These are phyloP conservation scores for Houttuynia cordata DNA, from an alignment of 164 flowering plant genomes.

Conservation along the genomic window DNA sequence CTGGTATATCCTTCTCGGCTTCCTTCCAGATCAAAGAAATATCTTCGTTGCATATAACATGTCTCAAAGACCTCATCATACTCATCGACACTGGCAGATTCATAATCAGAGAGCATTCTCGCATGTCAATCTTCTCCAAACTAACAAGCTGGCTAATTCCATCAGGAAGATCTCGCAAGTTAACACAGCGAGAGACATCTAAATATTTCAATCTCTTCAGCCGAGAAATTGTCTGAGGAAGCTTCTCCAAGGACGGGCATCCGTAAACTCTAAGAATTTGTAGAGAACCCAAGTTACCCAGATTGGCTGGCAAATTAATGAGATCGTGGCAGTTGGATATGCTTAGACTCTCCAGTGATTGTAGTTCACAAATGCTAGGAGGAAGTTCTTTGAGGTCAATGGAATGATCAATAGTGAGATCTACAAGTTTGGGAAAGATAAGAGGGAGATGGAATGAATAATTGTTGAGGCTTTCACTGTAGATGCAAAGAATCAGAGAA, in stretches of 20 bases:
- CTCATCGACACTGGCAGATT: constrained; percentile 33
- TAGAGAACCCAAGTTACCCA: constrained; percentile 33
- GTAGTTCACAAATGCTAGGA: constrained; percentile 29
- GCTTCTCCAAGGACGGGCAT: constrained; percentile 38
- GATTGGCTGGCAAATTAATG: constrained; percentile 28
- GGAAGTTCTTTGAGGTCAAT: constrained; percentile 46
- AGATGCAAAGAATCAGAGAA: constrained; percentile 51
- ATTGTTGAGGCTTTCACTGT: constrained; percentile 24
- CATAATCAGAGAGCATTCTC: constrained; percentile 44
- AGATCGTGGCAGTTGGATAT: constrained; percentile 67
- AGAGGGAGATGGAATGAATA: constrained; percentile 22
- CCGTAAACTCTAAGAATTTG: constrained; percentile 45
- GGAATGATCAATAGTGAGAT: constrained; percentile 67
- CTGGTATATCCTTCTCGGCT: constrained; percentile 21
- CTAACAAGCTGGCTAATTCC: constrained; percentile 27
- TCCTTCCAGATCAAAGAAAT: constrained; percentile 47
- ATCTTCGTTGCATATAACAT: constrained; percentile 63
- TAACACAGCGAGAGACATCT: constrained; percentile 63
- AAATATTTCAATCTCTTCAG: constrained; percentile 37
- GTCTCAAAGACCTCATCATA: constrained; percentile 24
- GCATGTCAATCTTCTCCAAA: constrained; percentile 76
- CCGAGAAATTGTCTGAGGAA: constrained; percentile 41
- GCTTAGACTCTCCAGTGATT: constrained; percentile 35
- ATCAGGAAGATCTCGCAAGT: constrained; percentile 49
- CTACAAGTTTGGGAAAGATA: constrained; percentile 44